Evolutionary conservation across 2,329 filamentous ascomycete species (phyloP).

Genomic region (Aspergillus aculeatus): DNA sequence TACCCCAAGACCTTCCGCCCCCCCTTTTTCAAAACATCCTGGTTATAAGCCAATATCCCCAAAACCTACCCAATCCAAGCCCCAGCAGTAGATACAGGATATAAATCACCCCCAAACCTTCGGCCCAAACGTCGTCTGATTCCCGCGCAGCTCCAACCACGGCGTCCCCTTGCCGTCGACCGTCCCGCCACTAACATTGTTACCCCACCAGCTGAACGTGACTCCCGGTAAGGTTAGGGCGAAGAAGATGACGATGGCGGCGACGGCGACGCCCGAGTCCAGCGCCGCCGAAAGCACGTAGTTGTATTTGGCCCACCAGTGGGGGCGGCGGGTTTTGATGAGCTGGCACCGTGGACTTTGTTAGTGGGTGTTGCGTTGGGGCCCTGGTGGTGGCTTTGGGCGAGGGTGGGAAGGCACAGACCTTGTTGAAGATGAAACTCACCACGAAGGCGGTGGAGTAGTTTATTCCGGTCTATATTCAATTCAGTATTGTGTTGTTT

Average conservation of each 20-base stretch:
- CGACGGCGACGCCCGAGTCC: constrained; percentile 35
- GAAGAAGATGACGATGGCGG: constrained; percentile 40
- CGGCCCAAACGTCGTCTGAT: constrained; percentile 18
- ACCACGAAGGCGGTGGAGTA: constrained; percentile 25
- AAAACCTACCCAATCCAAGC: neutral
- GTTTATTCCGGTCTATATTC: constrained; percentile 22
- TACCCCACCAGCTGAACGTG: constrained; percentile 36
- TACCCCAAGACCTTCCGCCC: too few species aligned
- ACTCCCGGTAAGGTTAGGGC: constrained; percentile 34
- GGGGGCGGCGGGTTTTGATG: constrained; percentile 16
- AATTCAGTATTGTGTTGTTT: neutral
- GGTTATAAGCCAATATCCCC: too few species aligned
- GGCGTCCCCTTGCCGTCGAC: constrained; percentile 35
- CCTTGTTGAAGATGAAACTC: constrained; percentile 39
- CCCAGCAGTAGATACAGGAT: too few species aligned
- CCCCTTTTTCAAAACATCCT: too few species aligned
- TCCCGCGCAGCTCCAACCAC: constrained; percentile 16
- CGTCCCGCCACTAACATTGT: constrained; percentile 30
- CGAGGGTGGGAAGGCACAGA: constrained; percentile 1
- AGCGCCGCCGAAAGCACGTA: constrained; percentile 39
- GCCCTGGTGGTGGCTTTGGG: too few species aligned
- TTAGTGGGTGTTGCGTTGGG: too few species aligned
- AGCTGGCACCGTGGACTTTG: neutral
- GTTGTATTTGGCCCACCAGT: constrained; percentile 28
- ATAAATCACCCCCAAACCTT: constrained; percentile 11